Conservation (phyloP, 2,329 filamentous ascomycete species). For the Polychaeton citri region DNA sequence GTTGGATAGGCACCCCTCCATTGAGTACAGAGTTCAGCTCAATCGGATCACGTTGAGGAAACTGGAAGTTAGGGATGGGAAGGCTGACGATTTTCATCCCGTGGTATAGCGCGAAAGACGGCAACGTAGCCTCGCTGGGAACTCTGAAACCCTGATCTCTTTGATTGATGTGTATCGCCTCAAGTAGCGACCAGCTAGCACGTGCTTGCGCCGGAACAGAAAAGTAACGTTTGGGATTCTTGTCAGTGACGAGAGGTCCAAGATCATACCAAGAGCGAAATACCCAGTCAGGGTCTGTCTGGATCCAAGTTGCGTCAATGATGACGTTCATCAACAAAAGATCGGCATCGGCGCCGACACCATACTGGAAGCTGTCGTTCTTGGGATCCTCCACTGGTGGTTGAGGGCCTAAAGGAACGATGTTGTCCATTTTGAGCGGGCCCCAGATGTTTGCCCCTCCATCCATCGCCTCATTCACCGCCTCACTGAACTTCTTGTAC, state of each 20-base stretch:
- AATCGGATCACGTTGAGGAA: conserved; percentile 10
- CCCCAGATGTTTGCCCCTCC: conserved; percentile 23
- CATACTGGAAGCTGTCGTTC: conserved; percentile 69
- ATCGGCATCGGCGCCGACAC: conserved; percentile 77
- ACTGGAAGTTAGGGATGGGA: conserved; percentile 24
- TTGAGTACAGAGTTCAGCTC: conserved; percentile 18
- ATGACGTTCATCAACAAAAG: conserved; percentile 27
- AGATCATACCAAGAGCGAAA: conserved; percentile 22
- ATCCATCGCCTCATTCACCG: conserved; percentile 19
- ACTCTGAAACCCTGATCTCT: conserved; percentile 17
- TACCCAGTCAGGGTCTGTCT: conserved; percentile 15
- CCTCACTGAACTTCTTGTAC: conserved; percentile 27
- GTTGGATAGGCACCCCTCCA: conserved; percentile 11
- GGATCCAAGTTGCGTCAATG: conserved; percentile 5
- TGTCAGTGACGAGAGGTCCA: conserved; percentile 12
- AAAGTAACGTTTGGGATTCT: conserved; percentile 19
- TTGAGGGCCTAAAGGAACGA: conserved; percentile 56
- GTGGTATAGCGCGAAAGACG: conserved; percentile 25
- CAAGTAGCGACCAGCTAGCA: conserved; percentile 19
- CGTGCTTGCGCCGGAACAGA: conserved; percentile 26
- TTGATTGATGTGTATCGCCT: conserved; percentile 23
- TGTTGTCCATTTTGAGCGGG: conserved; percentile 22
- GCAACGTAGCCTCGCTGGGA: conserved; percentile 24
- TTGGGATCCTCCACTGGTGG: conserved; percentile 51
- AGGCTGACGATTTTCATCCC: conserved; percentile 27